Conservation (phyloP, 2,329 filamentous ascomycete genomes). For the Botryotinia calthae region DNA sequence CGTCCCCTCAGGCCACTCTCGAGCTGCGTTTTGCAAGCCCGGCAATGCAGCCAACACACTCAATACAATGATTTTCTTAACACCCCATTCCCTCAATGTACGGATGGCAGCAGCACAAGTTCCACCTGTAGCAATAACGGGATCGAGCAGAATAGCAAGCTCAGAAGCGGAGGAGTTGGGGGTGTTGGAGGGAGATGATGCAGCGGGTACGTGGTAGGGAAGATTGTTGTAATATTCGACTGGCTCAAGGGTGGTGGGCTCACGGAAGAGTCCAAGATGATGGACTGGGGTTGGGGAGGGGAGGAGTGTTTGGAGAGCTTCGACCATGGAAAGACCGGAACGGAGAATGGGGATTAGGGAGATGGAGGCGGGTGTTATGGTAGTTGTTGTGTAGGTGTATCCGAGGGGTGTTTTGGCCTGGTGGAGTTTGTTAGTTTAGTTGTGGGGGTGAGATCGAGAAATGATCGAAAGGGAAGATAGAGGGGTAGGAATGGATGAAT, state of each 20-base stretch:
- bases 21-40: conserved; percentile 70
- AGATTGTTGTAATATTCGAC: conserved; percentile 99
- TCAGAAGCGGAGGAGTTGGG: conserved; percentile 46
- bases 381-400: conserved; percentile 67
- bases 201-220: conserved; percentile 61
- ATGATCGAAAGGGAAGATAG: background rate
- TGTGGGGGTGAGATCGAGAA: background rate
- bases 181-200: conserved; percentile 42
- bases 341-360: conserved; percentile 90
- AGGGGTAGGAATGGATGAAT: background rate
- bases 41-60: conserved; percentile 69
- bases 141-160: conserved; percentile 83
- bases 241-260: conserved; percentile 79
- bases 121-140: conserved; percentile 89
- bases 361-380: conserved; percentile 60
- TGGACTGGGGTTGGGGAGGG: conserved; percentile 78
- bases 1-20: conserved; percentile 73
- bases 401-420: conserved; percentile 78
- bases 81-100: conserved; percentile 86
- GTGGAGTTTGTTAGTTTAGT: conserved; percentile 14
- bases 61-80: conserved; percentile 74
- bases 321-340: conserved; percentile 87
- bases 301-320: conserved; percentile 80
- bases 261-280: conserved; percentile 92
- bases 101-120: conserved; percentile 89